Conservation (phyloP, 306 rosid genomes). For the Fragaria nilgerrensis region DNA sequence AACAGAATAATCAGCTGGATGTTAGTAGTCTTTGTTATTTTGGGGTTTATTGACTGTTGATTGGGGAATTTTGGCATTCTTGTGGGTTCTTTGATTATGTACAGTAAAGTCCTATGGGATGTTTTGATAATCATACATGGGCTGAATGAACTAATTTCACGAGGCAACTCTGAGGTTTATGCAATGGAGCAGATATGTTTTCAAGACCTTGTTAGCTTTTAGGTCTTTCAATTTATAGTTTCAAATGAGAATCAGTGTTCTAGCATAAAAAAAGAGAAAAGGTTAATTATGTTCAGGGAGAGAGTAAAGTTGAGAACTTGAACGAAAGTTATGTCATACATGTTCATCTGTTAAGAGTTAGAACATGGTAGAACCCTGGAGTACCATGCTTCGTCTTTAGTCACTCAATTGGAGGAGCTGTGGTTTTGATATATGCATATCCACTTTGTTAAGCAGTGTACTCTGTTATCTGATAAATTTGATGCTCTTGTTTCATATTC, state of each 20-base stretch:
- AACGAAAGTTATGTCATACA: not conserved
- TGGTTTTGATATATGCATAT: constrained; percentile 38
- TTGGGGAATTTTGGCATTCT: not conserved
- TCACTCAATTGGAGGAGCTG: constrained; percentile 98
- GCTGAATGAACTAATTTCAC: constrained; percentile 90
- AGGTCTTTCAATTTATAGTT: constrained; percentile 4
- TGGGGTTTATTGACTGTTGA: not conserved
- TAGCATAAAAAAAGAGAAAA: not conserved
- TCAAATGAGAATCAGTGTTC: not conserved
- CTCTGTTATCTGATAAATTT: no score
- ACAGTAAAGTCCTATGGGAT: not conserved
- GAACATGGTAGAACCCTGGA: constrained; percentile 57
- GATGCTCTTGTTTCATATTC: no score
- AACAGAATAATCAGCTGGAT: not conserved
- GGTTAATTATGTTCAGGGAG: not conserved
- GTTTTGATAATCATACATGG: constrained; percentile 42
- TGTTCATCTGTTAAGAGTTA: not conserved
- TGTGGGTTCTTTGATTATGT: not conserved
- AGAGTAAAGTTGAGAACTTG: not conserved
- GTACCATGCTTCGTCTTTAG: constrained; percentile 95
- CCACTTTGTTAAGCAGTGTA: no score
- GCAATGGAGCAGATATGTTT: constrained; percentile 87
- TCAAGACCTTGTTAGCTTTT: constrained; percentile 3
- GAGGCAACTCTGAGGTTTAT: constrained; percentile 77
- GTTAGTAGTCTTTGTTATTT: not conserved